These are phyloP conservation scores for Naegleria fowleri DNA, from an alignment of 208 protist genomes.

Conservation along the genomic window DNA sequence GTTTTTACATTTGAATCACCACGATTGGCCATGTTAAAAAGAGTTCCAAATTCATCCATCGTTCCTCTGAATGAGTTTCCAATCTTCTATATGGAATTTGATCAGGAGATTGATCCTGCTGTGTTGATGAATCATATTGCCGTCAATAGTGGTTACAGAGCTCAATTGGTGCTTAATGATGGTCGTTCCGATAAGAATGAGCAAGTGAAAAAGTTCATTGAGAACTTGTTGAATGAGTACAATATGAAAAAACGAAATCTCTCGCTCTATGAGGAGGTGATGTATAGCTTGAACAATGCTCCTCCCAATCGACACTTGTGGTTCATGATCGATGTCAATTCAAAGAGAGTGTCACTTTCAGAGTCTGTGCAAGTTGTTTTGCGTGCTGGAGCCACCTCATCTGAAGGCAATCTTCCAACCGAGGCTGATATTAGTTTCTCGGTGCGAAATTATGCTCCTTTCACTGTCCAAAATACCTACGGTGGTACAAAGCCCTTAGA, in stretches of 20 bases:
- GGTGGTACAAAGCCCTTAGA: not conserved
- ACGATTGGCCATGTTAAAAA: not conserved
- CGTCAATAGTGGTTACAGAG: not conserved
- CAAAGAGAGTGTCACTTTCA: not conserved
- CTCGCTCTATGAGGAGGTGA: not conserved
- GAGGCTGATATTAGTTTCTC: not conserved
- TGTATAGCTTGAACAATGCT: not conserved
- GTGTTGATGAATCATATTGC: not conserved
- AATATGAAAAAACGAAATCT: not conserved
- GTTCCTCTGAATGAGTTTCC: not conserved
- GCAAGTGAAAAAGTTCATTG: not conserved
- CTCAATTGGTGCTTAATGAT: not conserved
- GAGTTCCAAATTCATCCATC: not conserved
- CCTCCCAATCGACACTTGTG: not conserved
- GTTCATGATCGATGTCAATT: not conserved
- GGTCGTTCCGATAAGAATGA: not conserved
- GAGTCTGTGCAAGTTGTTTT: not conserved
- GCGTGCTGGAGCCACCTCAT: not conserved
- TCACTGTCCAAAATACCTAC: not conserved
- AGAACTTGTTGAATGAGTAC: not conserved
- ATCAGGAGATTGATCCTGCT: not conserved
- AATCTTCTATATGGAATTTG: not conserved
- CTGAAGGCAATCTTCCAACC: not conserved
- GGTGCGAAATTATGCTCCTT: not conserved
- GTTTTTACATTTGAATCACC: not conserved